Evolutionary conservation across 352 stramenopile species (phyloP).

Genomic region (Pythium myriotylum): DNA sequence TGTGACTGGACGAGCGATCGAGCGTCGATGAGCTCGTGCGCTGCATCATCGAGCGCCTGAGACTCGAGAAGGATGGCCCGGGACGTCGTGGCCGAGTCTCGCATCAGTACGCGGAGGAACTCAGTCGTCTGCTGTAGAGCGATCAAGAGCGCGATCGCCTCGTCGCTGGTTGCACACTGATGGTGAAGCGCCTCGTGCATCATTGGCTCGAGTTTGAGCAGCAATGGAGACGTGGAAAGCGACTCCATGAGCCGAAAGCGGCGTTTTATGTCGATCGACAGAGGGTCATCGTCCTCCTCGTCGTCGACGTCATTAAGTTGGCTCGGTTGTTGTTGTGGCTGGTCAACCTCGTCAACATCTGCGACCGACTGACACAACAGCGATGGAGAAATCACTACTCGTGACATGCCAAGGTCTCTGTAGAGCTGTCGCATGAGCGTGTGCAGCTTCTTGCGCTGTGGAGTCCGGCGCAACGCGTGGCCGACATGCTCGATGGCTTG

Average conservation of each 20-base stretch:
- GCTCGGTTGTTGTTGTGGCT: constrained; percentile 14
- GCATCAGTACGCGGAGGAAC: constrained; percentile 10
- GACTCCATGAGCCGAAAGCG: constrained; percentile 32
- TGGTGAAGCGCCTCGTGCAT: constrained; percentile 66
- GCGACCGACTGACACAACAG: constrained; percentile 16
- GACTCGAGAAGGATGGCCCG: constrained; percentile 4
- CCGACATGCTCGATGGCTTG: constrained; percentile 33
- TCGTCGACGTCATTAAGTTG: constrained; percentile 13
- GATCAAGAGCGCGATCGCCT: constrained; percentile 29
- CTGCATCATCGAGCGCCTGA: constrained; percentile 1
- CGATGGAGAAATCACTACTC: constrained; percentile 10
- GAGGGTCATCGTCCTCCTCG: background rate
- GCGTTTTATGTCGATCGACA: background rate
- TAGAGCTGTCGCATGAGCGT: constrained; percentile 38
- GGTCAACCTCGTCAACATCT: constrained; percentile 7
- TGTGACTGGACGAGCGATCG: background rate
- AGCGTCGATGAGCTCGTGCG: background rate
- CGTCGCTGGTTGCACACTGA: constrained; percentile 37
- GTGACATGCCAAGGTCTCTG: constrained; percentile 26
- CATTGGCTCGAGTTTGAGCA: constrained; percentile 46
- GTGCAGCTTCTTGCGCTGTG: constrained; percentile 29
- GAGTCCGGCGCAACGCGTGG: constrained; percentile 24
- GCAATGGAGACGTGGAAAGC: constrained; percentile 30
- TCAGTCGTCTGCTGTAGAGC: constrained; percentile 19
- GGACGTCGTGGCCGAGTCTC: constrained; percentile 1